Evolutionary conservation across 2,329 filamentous ascomycete species (phyloP), one percentile per base, ranked within the genome.

Genomic region (Botrytis medusae): DNA sequence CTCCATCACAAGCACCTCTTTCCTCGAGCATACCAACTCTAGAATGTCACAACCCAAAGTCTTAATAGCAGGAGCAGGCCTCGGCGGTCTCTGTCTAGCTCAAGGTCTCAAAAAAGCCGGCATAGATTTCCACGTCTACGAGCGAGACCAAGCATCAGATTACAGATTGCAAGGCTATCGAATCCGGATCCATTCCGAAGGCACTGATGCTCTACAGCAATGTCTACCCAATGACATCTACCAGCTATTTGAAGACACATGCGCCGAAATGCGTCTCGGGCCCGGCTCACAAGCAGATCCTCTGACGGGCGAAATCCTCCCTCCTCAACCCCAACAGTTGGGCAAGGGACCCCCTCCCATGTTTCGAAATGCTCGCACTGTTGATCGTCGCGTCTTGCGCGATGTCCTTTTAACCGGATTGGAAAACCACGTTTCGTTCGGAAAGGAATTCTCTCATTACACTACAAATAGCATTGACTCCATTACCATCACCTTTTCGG

Each of bases 81-180:
- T 81, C 42, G 79, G 79, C 29, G 80, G 81, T 7, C 76, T 82
- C 2, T 79, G 79, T 72, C 76, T 82, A 6, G 79, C 79, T 6
- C 77, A 80, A 71, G 79, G 79, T 18, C 77, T 81, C n/a, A 60
- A 63, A 22, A 72, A 74, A n/a, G 62, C 59, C n/a, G 29, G 64
- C n/a, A 72, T 75, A 40, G 87, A 85, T 0, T 90, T 88, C 79
- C 83, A 79, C 60, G 84, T 91, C 63, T 90, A 87, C 77, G 88
- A 90, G 81, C 87, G 87, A 59, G 86, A 89, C 75, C 72, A 78
- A 5, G 83, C 85, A 59, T 82, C 86, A 61, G 81, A 63, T 32
- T 44, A 65, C 34, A 44, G 74, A 25, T 60, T 72, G 25, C 82
- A 84, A 73, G 83, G 83, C 2, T 84, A 83, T 73, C 80, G 83